Base-by-base conservation (phyloP, 331 rosid genomes). In the Telfairia occidentalis region DNA sequence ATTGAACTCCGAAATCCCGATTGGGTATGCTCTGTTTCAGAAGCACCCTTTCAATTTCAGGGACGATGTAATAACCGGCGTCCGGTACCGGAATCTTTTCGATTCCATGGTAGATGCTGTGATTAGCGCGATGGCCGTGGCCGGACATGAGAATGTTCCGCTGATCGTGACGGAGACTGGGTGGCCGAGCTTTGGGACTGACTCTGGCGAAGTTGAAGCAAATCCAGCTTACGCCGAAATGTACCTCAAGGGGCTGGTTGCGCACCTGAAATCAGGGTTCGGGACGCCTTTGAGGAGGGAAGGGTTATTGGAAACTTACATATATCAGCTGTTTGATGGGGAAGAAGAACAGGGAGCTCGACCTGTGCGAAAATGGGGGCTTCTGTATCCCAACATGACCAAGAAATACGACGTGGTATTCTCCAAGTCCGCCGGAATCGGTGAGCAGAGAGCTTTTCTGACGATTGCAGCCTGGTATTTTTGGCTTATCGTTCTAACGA, bases 101-200 rank as follows among this genome's bases (percentile, higher is more conserved):
- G 98, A 94, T 21, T 77, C 89, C 73, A 94, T 94, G 98, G 85
- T 89, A 0, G 98, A 91, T 34, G 90, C 96, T 0, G 92, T 88
- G 42, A 76, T 85, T 2, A 75, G 83, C n/a, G 91, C 98, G 3
- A 89, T 91, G 87, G 87, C 87, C 0, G 79, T 86, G 61, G 83
- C 88, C 0, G 98, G 98, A 0, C 79, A 87, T 74, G 88, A 82
- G 81, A 83, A 76, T 2, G 75, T 94, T 1, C 97, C 95, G 3
- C 9, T 94, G 5, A 37, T 91, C 0, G 98, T 94, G 7, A 82
- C 96, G 0, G 98, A 91, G 81, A 91, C 98, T 0, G 97, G 97
- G 13, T 94, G 98, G 98, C 98, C 97, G 16, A 89, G 91, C 79
- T 49, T 76, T 7, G 84, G 96, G 48, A 42, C 60, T 38, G 75